phyloP scores from a whole-genome alignment of 1,284 basidiomycete genomes.

The Kwoniella shivajii region DNA sequence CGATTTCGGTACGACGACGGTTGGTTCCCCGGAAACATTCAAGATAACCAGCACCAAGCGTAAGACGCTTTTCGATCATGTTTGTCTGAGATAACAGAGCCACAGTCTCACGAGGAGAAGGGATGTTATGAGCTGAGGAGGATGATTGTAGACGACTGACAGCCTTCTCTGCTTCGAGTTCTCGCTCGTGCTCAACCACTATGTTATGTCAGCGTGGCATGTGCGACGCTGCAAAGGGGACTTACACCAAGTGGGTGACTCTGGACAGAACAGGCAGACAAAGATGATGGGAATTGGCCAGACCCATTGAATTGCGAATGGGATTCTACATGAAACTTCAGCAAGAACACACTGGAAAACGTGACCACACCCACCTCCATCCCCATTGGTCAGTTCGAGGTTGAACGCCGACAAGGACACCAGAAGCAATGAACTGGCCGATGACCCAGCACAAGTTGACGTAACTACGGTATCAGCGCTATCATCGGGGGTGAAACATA shows the following conservation, averaged over 20 bases:
- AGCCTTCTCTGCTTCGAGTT: slow-evolving; percentile 46
- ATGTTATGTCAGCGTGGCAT: too few relatives aligned
- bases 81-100: too few relatives aligned
- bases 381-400: slow-evolving; percentile 12
- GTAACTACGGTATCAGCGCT: slow-evolving; percentile 22
- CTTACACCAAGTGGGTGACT: slow-evolving; percentile 23
- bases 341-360: neutral
- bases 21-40: slow-evolving; percentile 52
- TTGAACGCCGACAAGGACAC: slow-evolving; percentile 14
- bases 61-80: too few relatives aligned
- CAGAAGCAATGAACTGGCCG: slow-evolving; percentile 32
- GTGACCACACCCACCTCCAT: neutral
- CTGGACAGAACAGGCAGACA: slow-evolving; percentile 31
- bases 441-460: slow-evolving; percentile 58
- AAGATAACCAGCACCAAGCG: neutral
- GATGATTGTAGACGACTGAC: slow-evolving; percentile 44
- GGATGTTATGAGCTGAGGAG: too few relatives aligned
- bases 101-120: too few relatives aligned
- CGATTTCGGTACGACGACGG: slow-evolving; percentile 44
- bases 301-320: slow-evolving; percentile 55
- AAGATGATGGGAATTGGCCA: slow-evolving; percentile 46
- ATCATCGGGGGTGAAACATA: slow-evolving; percentile 1
- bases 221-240: slow-evolving; percentile 31
- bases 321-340: slow-evolving; percentile 39
- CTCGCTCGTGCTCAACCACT: too few relatives aligned